These are phyloP conservation scores for Sclerotinia nivalis DNA, from an alignment of 2,329 filamentous ascomycete species.

Conservation along the genomic window DNA sequence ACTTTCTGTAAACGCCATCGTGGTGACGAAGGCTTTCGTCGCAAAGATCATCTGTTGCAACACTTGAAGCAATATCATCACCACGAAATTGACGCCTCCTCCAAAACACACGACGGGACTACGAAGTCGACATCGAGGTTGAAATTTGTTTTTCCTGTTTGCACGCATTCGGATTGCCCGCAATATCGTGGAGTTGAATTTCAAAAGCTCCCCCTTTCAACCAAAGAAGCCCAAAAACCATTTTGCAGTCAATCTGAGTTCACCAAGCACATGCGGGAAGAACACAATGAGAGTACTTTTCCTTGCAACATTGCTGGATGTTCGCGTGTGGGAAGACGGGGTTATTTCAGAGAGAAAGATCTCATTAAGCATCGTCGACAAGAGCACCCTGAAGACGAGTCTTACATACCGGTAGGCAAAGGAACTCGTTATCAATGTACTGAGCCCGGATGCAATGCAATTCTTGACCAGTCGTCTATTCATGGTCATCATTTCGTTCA, in stretches of 20 bases:
- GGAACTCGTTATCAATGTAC: constrained; percentile 1
- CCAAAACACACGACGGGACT: too few species aligned
- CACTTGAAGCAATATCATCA: constrained; percentile 45
- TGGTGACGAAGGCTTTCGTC: constrained; percentile 42
- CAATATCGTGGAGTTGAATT: constrained; percentile 25
- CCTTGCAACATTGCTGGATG: constrained; percentile 42
- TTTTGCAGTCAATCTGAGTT: constrained; percentile 37
- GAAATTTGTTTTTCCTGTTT: constrained; percentile 24
- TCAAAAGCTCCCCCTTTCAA: constrained; percentile 20
- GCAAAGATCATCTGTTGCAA: constrained; percentile 45
- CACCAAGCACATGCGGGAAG: constrained; percentile 43
- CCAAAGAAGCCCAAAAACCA: constrained; percentile 16
- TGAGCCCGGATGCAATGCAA: background rate
- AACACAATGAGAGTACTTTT: constrained; percentile 42
- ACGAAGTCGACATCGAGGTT: background rate
- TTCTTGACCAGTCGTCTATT: background rate
- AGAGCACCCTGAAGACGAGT: constrained; percentile 19
- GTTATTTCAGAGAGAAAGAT: constrained; percentile 33
- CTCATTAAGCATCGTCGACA: constrained; percentile 28
- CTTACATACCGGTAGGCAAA: constrained; percentile 9
- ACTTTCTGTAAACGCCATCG: constrained; percentile 41
- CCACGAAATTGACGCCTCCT: constrained; percentile 30
- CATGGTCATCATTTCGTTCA: background rate
- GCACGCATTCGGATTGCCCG: constrained; percentile 24
- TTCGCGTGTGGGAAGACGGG: constrained; percentile 27